phyloP scores from a whole-genome alignment of 352 stramenopile species.

The Pythium grandisporangium region DNA sequence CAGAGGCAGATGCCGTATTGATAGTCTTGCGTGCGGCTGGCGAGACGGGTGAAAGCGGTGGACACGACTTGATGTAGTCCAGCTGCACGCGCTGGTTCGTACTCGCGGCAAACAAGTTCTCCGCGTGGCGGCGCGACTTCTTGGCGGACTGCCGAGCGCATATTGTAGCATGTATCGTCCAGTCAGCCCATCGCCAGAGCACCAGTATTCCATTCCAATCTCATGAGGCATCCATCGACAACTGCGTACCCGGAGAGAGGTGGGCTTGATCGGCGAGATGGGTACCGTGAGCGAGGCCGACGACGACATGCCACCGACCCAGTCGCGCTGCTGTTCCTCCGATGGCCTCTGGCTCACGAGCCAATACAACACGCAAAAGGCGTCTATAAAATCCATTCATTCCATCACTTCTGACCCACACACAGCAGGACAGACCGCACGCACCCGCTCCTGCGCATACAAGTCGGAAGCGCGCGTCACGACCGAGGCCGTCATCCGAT shows the following conservation, averaged over 20 bases:
- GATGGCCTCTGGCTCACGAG: too few relatives aligned
- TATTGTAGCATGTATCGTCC: too few relatives aligned
- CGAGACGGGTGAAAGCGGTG: conserved; percentile 3
- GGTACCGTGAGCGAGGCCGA: conserved; percentile 13
- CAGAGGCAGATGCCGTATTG: too few relatives aligned
- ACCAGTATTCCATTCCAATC: too few relatives aligned
- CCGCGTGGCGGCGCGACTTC: conserved; percentile 13
- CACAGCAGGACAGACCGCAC: background rate
- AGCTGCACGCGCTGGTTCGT: conserved; percentile 34
- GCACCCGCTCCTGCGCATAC: conserved; percentile 30
- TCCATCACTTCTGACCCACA: background rate
- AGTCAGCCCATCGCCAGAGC: too few relatives aligned
- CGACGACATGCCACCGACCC: background rate
- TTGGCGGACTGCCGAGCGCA: conserved; percentile 9
- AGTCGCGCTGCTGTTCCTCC: background rate
- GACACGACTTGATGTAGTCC: conserved; percentile 41
- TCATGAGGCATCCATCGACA: background rate
- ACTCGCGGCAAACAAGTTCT: conserved; percentile 39
- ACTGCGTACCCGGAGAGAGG: conserved; percentile 11
- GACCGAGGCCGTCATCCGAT: conserved; percentile 11
- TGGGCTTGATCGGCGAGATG: conserved; percentile 39
- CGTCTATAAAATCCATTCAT: too few relatives aligned
- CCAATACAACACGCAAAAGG: too few relatives aligned
- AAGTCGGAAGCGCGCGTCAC: conserved; percentile 23
- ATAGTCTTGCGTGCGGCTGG: too few relatives aligned